Conservation (phyloP, 2,329 filamentous ascomycete genomes). For the Pseudocercospora macadamiae region DNA sequence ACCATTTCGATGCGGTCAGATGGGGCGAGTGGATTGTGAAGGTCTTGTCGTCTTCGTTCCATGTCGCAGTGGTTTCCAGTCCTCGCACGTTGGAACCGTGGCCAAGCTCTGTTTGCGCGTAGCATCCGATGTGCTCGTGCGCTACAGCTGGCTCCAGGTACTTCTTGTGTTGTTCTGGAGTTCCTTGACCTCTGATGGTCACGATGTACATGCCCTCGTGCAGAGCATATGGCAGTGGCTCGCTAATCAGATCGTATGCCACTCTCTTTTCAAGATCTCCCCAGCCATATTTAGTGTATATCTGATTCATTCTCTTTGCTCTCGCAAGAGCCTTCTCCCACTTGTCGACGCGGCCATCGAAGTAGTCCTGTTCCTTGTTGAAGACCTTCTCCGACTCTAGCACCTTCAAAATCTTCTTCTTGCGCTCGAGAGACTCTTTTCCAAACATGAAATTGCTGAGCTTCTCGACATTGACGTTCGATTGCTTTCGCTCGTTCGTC, state of each 20-base stretch:
- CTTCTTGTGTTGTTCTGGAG: constrained; percentile 71
- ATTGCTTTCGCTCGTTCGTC: constrained; percentile 67
- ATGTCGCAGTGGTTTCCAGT: constrained; percentile 72
- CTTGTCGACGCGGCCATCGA: constrained; percentile 68
- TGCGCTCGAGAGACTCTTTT: constrained; percentile 63
- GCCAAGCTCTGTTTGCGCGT: constrained; percentile 79
- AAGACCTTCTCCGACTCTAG: constrained; percentile 71
- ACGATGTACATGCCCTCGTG: constrained; percentile 73
- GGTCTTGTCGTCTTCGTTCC: constrained; percentile 73
- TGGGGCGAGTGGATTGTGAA: constrained; percentile 75
- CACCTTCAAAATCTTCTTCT: constrained; percentile 64
- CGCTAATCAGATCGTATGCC: constrained; percentile 71
- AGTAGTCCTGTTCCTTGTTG: constrained; percentile 78
- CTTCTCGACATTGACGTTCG: constrained; percentile 67
- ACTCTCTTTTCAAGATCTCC: constrained; percentile 62
- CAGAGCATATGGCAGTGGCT: constrained; percentile 73
- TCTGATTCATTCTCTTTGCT: constrained; percentile 69
- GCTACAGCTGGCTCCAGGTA: constrained; percentile 70
- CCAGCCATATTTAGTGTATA: constrained; percentile 71
- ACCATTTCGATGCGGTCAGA: constrained; percentile 79
- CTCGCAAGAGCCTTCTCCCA: constrained; percentile 71
- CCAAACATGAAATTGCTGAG: constrained; percentile 72
- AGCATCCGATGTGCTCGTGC: constrained; percentile 76
- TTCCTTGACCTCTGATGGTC: constrained; percentile 72
- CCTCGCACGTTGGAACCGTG: constrained; percentile 78